Percentiles rank a stretch among this genome's conserved stretches.
Conservation (phyloP, 306 rosid species). For the Vachellia collinsii region DNA sequence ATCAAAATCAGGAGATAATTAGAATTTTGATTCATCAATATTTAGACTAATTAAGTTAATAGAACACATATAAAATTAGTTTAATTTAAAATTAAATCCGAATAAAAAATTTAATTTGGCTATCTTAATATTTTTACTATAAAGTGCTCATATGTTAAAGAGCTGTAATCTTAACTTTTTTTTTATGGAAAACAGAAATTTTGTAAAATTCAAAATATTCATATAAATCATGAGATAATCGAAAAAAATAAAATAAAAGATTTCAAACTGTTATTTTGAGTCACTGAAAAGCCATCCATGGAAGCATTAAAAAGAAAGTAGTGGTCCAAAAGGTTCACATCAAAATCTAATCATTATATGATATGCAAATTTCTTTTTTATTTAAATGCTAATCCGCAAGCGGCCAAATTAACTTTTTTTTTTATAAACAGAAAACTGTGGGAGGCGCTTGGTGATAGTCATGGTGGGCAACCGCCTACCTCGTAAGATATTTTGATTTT, state of each 20-base stretch:
- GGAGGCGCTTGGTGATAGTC: not conserved
- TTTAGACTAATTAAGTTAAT: not conserved
- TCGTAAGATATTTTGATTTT: constrained; percentile 15
- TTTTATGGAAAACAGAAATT: not conserved
- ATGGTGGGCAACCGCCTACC: constrained; percentile 5
- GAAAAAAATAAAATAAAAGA: not conserved
- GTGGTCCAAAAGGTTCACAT: constrained; percentile 31
- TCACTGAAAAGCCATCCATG: constrained; percentile 45
- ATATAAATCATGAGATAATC: not conserved
- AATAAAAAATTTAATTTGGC: not conserved
- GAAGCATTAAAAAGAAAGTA: constrained; percentile 15
- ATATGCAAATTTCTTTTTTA: constrained; percentile 34
- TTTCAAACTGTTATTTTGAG: constrained; percentile 7
- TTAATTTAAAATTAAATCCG: not conserved
- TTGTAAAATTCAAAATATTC: not conserved
- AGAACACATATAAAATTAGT: not conserved
- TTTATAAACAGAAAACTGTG: not conserved
- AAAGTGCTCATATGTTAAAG: not conserved
- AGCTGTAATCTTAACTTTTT: not conserved
- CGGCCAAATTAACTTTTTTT: not conserved
- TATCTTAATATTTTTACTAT: not conserved
- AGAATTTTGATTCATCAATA: not conserved
- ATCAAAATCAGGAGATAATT: not conserved
- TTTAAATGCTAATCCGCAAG: not conserved
- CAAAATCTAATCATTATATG: constrained; percentile 30